Base-by-base conservation (phyloP, 148 eudicot genomes). In the Rheum nobile region DNA sequence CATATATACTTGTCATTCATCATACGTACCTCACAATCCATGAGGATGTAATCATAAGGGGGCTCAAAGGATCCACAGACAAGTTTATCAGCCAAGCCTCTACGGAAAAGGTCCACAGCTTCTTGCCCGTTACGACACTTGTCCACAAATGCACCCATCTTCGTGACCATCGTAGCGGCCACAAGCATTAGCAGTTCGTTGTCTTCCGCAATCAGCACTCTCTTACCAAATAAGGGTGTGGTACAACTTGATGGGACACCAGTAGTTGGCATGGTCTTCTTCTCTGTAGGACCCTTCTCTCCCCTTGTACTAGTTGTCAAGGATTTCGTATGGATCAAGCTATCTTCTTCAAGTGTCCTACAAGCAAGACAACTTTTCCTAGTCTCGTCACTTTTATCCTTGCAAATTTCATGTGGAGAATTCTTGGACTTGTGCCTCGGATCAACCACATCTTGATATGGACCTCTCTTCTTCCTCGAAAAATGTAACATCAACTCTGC, bases 11-110 rank as follows among this genome's bases (percentile, higher is more conserved):
- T 10, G 26, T 50, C 57, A 21, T 19, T 50, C 8, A 55, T 55
- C 42, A 32, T 74, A 88, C 42, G 12, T 74, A 88, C 92, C 92
- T 90, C 76, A 32, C 90, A 88, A 63, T 90, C 92, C 98, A 93
- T 93, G 73, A 93, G 77, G 61, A 93, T 86, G 75, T 57, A 91
- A 29, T 89, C 92, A 74, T 76, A 93, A 52, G 91, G 91, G 72
- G 79, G 75, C 2, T 1, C 26, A 29, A 75, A 39, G 70, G 69
- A 43, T n/a, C 80, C 84, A 6, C 16, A 7, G 14, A 26, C 54
- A 29, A 74, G 31, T 44, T 59, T 75, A 50, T 84, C 79, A 17
- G 22, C 34, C 9, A 88, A 61, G 31, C 79, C 80, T 67, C 31
- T 75, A 72, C 76, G 38, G 32, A 90, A 86, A 9, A 81, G 71